Evolutionary conservation across 306 rosid genomes (phyloP).

Genomic region (Glycyrrhiza uralensis): DNA sequence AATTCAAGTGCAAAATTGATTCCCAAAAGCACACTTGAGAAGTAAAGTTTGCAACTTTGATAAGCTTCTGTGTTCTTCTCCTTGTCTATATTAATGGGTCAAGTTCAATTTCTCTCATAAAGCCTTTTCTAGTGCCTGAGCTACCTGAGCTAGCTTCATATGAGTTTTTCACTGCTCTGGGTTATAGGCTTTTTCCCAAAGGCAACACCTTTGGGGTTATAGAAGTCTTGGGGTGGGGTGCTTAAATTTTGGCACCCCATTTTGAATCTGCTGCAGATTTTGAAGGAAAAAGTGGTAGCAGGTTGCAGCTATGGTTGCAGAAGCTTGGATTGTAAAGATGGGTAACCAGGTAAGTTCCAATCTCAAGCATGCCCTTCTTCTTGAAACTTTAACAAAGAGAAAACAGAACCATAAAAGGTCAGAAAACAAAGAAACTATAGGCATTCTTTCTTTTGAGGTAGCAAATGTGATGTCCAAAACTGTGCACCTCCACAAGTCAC

Average conservation of each 20-base stretch:
- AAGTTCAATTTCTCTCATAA: neutral
- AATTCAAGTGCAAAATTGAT: slow-evolving; percentile 17
- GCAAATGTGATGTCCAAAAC: slow-evolving; percentile 85
- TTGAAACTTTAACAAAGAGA: slow-evolving; percentile 60
- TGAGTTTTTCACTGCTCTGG: neutral
- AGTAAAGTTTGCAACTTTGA: slow-evolving; percentile 21
- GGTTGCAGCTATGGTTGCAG: slow-evolving; percentile 89
- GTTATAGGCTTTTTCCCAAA: slow-evolving; percentile 18
- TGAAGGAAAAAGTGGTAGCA: slow-evolving; percentile 9
- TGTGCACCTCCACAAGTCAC: slow-evolving; percentile 67
- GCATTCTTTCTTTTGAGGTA: slow-evolving; percentile 86
- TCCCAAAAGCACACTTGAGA: neutral
- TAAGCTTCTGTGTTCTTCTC: slow-evolving; percentile 5
- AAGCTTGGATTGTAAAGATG: slow-evolving; percentile 90
- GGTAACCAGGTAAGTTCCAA: slow-evolving; percentile 87
- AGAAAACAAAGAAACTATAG: slow-evolving; percentile 46
- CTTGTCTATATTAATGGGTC: slow-evolving; percentile 18
- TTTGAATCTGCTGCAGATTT: neutral
- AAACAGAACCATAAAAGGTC: slow-evolving; percentile 31
- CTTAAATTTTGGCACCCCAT: neutral
- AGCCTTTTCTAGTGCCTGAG: neutral
- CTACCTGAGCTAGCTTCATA: no score
- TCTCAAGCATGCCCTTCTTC: slow-evolving; percentile 73
- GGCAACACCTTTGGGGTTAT: slow-evolving; percentile 8
- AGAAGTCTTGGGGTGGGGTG: neutral